Conservation (phyloP, 2,329 filamentous ascomycete genomes). For the Penicillium paneum region DNA sequence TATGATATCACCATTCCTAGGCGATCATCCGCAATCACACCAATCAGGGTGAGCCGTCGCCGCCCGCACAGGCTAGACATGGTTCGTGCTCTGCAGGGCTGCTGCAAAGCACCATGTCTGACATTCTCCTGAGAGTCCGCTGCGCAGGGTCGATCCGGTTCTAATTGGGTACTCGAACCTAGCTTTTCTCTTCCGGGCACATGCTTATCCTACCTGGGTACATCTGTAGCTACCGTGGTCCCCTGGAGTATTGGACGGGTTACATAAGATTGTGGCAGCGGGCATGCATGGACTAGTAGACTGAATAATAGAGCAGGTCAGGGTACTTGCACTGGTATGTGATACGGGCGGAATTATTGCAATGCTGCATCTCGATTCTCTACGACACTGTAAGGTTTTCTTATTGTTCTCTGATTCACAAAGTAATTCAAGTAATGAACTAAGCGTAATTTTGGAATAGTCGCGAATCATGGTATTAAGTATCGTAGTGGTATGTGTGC, state of each 20-base stretch:
- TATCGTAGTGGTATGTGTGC: background rate
- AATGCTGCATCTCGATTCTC: slow-evolving; percentile 4
- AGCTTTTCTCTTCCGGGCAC: background rate
- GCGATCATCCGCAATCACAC: background rate
- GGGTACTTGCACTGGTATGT: slow-evolving; percentile 9
- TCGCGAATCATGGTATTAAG: background rate
- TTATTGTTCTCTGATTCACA: background rate
- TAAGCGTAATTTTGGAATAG: background rate
- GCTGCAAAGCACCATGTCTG: slow-evolving; percentile 9
- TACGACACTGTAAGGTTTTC: slow-evolving; percentile 7
- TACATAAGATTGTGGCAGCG: slow-evolving; percentile 4
- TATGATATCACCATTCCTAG: slow-evolving; percentile 8
- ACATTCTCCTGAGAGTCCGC: slow-evolving; percentile 8
- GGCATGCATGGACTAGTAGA: background rate
- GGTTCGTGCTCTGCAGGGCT: slow-evolving; percentile 6
- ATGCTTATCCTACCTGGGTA: background rate
- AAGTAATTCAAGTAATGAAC: background rate
- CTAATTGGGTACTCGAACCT: background rate
- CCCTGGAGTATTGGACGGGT: background rate
- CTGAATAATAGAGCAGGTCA: background rate
- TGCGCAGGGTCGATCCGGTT: slow-evolving; percentile 4
- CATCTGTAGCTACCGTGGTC: background rate
- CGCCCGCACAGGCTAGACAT: background rate
- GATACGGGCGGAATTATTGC: slow-evolving; percentile 8
- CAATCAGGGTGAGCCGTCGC: background rate